A percentile compares a stretch with the other conserved stretches of the same genome.
These are phyloP conservation scores for Colletotrichum cuscutae DNA, from an alignment of 2,329 filamentous ascomycete genomes.

Conservation along the genomic window DNA sequence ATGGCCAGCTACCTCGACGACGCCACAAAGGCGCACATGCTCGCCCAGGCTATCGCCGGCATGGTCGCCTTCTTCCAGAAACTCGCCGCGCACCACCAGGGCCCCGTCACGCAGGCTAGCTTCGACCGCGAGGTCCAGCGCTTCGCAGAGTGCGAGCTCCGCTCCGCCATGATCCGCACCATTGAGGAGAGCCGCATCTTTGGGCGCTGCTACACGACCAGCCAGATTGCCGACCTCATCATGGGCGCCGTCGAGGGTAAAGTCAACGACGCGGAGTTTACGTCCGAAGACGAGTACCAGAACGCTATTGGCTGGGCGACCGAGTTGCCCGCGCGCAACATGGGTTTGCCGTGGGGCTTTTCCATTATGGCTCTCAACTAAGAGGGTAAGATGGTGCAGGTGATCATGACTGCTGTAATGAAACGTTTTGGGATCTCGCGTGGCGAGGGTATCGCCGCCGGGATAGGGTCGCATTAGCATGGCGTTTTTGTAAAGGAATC, in stretches of 20 bases:
- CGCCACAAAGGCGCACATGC: constrained; percentile 45
- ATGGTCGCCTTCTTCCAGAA: constrained; percentile 44
- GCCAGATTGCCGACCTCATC: constrained; percentile 46
- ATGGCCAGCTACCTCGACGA: constrained; percentile 44
- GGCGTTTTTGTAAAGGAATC: constrained; percentile 19
- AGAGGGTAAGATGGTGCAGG: not conserved
- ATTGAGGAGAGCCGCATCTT: constrained; percentile 45
- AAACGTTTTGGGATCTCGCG: not conserved
- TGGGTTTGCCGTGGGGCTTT: constrained; percentile 50
- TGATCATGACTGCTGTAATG: constrained; percentile 17
- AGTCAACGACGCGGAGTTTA: constrained; percentile 23
- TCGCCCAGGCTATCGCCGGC: constrained; percentile 48
- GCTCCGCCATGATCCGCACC: constrained; percentile 41
- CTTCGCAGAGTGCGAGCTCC: constrained; percentile 44
- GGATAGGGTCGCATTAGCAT: constrained; percentile 28
- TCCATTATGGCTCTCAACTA: constrained; percentile 50
- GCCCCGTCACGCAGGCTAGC: constrained; percentile 35
- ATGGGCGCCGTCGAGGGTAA: constrained; percentile 41
- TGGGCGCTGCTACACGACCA: constrained; percentile 45
- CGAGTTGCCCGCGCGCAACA: constrained; percentile 46
- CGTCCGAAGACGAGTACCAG: constrained; percentile 36
- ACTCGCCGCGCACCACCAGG: constrained; percentile 34
- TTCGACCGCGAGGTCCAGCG: constrained; percentile 43
- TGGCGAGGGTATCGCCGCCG: not conserved
- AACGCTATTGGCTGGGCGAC: constrained; percentile 42